Evolutionary conservation across 148 eudicot genomes (phyloP).

Genomic region (Polygonum aviculare): DNA sequence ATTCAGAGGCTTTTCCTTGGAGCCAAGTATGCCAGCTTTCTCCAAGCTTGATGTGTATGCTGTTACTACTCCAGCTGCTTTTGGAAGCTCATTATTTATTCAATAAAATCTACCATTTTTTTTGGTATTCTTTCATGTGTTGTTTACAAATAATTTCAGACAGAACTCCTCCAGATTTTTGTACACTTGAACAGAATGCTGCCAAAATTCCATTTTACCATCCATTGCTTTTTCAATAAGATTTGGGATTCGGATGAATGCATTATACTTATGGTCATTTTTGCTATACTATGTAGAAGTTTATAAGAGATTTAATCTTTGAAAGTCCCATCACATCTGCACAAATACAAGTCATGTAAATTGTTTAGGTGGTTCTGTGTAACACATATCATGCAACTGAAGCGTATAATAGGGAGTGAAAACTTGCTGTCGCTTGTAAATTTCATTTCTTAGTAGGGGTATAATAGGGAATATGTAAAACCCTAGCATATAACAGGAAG

Average conservation of each 20-base stretch:
- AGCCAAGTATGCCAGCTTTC: constrained; percentile 96
- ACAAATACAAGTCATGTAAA: background rate
- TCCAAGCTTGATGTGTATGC: constrained; percentile 49
- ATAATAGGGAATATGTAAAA: background rate
- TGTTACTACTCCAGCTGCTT: background rate
- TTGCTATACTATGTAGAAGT: background rate
- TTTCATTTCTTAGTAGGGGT: no score
- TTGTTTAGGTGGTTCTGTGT: background rate
- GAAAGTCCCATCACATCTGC: background rate
- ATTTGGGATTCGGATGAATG: background rate
- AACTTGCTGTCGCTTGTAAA: no score
- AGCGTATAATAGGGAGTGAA: no score
- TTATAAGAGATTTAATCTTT: background rate
- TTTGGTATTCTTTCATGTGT: background rate
- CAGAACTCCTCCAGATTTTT: background rate
- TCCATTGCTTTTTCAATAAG: background rate
- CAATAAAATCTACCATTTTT: background rate
- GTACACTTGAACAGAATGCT: background rate
- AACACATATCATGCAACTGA: background rate
- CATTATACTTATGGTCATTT: background rate
- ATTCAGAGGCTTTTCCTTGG: constrained; percentile 98
- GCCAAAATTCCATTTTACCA: background rate
- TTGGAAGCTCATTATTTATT: background rate
- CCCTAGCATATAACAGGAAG: no score
- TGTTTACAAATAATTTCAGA: background rate